Conservation (phyloP, 805 yeast genomes). For the Saturnispora mendoncae region DNA sequence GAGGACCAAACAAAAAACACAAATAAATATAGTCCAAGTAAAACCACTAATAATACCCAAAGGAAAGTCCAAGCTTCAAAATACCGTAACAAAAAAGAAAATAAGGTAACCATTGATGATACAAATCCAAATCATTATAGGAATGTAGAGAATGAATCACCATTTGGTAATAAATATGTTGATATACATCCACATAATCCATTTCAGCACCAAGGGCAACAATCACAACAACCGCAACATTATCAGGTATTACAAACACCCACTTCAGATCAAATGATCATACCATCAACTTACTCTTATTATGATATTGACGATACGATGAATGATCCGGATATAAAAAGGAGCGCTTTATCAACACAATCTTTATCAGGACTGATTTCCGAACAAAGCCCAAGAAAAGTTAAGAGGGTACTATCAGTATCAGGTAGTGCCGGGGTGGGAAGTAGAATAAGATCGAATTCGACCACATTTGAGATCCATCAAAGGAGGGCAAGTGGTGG, state of each 20-base stretch:
- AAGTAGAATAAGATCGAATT: conserved; percentile 4
- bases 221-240: background rate
- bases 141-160: conserved; percentile 1
- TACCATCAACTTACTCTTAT: conserved; percentile 4
- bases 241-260: background rate
- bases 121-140: conserved; percentile 1
- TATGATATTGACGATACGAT: conserved; percentile 3
- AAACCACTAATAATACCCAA: background rate
- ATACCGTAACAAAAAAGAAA: background rate
- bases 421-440: too few relatives aligned
- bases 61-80: background rate
- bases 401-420: background rate
- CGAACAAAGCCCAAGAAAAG: background rate
- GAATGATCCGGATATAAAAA: background rate
- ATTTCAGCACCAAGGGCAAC: background rate
- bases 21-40: background rate
- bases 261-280: too few relatives aligned
- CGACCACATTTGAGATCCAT: background rate
- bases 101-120: background rate
- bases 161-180: conserved; percentile 2
- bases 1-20: background rate
- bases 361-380: background rate
- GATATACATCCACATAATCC: background rate
- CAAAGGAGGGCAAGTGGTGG: background rate
- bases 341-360: background rate